A percentile compares a stretch with the other conserved stretches of the same genome.
phyloP scores from a whole-genome alignment of 2,329 filamentous ascomycete genomes.

The Penicillium hordei region DNA sequence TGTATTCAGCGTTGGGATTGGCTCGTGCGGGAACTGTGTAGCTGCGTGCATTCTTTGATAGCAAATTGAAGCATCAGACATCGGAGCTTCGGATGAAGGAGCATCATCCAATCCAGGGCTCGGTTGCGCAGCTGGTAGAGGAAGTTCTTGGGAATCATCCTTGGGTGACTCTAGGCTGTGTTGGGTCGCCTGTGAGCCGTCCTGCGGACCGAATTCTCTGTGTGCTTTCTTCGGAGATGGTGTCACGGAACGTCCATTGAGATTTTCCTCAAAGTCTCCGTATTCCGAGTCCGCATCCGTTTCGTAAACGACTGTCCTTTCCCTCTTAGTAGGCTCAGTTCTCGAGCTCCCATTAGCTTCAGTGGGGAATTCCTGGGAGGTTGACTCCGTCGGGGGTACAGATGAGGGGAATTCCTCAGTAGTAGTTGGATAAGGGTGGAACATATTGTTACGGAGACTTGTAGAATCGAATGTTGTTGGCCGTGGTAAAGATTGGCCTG shows the following conservation, averaged over 20 bases:
- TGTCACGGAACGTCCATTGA: slow-evolving; percentile 15
- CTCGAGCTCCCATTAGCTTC: not conserved
- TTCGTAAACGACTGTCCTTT: slow-evolving; percentile 42
- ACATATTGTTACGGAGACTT: not conserved
- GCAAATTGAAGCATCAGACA: slow-evolving; percentile 39
- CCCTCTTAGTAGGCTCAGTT: slow-evolving; percentile 12
- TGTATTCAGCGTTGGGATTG: slow-evolving; percentile 37
- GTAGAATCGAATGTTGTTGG: slow-evolving; percentile 1
- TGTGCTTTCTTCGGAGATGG: slow-evolving; percentile 1
- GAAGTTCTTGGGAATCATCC: slow-evolving; percentile 36
- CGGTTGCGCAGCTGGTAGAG: slow-evolving; percentile 25
- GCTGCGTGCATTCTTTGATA: slow-evolving; percentile 38
- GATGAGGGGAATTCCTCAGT: slow-evolving; percentile 1
- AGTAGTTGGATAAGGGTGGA: not conserved
- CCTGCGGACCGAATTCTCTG: not conserved
- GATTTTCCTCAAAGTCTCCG: slow-evolving; percentile 28
- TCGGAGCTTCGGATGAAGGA: slow-evolving; percentile 28
- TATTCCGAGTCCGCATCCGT: slow-evolving; percentile 44
- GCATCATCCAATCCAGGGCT: slow-evolving; percentile 26
- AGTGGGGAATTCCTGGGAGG: not conserved
- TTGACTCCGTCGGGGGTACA: slow-evolving; percentile 3
- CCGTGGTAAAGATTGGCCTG: not conserved
- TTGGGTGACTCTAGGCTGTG: slow-evolving; percentile 13
- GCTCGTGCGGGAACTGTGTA: slow-evolving; percentile 40
- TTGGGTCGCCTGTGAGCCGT: slow-evolving; percentile 4